These are phyloP conservation scores for Hippophae gyantsensis DNA, from an alignment of 306 rosid species.

Conservation along the genomic window DNA sequence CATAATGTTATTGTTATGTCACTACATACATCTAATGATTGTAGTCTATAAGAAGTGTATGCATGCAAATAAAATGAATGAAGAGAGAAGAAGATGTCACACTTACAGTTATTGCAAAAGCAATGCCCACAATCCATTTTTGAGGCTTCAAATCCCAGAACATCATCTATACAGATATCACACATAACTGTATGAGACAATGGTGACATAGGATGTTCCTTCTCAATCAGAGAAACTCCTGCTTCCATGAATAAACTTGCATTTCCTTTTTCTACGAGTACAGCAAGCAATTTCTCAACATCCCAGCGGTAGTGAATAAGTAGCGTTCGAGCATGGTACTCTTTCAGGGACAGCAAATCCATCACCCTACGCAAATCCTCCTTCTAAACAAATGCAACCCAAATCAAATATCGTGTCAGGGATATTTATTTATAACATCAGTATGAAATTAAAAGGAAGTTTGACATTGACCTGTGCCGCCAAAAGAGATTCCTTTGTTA, in stretches of 20 bases:
- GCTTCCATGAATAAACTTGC: constrained; percentile 49
- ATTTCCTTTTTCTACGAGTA: constrained; percentile 64
- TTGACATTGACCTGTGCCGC: constrained; percentile 62
- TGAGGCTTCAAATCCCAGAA: constrained; percentile 49
- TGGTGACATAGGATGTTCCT: constrained; percentile 20
- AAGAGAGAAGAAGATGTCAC: constrained; percentile 3
- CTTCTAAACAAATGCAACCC: constrained; percentile 35
- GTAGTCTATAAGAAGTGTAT: no score
- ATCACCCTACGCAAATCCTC: constrained; percentile 81
- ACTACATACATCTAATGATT: no score
- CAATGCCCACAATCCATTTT: constrained; percentile 91
- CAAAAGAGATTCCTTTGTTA: constrained; percentile 60
- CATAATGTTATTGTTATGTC: no score
- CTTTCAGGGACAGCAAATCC: constrained; percentile 64
- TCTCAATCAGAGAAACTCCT: constrained; percentile 59
- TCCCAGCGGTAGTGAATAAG: constrained; percentile 90
- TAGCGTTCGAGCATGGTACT: constrained; percentile 76
- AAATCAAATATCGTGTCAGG: constrained; percentile 13
- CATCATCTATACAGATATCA: constrained; percentile 69
- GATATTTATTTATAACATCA: neutral
- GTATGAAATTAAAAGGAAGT: neutral
- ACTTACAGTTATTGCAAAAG: constrained; percentile 84
- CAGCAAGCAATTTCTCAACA: constrained; percentile 57
- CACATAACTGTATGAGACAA: constrained; percentile 35
- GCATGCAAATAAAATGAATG: no score